Conservation (phyloP, 1,284 basidiomycete genomes). For the Moniliophthora roreri region DNA sequence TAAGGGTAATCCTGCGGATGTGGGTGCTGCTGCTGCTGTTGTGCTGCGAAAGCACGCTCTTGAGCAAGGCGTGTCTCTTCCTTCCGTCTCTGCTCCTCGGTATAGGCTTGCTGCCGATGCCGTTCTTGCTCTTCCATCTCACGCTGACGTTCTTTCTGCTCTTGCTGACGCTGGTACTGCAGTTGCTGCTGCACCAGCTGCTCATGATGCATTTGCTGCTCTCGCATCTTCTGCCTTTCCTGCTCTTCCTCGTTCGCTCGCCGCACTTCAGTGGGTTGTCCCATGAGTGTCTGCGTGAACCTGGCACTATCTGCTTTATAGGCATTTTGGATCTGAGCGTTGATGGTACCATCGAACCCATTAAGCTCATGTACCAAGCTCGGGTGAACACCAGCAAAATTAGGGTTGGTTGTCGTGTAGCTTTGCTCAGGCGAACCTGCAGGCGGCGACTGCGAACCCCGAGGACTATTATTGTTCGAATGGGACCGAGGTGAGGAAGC, state of each 20-base stretch:
- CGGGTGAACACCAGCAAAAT: slow-evolving; percentile 54
- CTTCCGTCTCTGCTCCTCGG: slow-evolving; percentile 26
- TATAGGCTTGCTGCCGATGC: slow-evolving; percentile 19
- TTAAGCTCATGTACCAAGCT: slow-evolving; percentile 58
- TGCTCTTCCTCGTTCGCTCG: slow-evolving; percentile 18
- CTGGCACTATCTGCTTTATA: slow-evolving; percentile 36
- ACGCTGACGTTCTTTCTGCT: slow-evolving; percentile 20
- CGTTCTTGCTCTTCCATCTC: slow-evolving; percentile 24
- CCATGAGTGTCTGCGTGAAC: slow-evolving; percentile 23
- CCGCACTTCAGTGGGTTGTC: slow-evolving; percentile 8
- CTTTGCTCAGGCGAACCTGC: slow-evolving; percentile 18
- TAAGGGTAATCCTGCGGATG: slow-evolving; percentile 19
- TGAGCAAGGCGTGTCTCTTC: slow-evolving; percentile 16
- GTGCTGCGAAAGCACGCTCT: slow-evolving; percentile 6
- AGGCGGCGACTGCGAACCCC: slow-evolving; percentile 18
- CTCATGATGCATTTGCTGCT: slow-evolving; percentile 18
- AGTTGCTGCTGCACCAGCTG: slow-evolving; percentile 17
- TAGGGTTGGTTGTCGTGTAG: slow-evolving; percentile 34
- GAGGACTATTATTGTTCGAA: slow-evolving; percentile 1
- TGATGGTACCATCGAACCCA: slow-evolving; percentile 57
- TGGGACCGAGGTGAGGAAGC: slow-evolving; percentile 13
- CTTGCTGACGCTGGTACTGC: slow-evolving; percentile 10
- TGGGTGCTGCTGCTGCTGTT: slow-evolving; percentile 15
- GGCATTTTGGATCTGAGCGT: slow-evolving; percentile 52
- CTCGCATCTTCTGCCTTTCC: slow-evolving; percentile 14